These are phyloP conservation scores for Fomitopsis pinicola DNA, from an alignment of 1,284 basidiomycete genomes.

Conservation along the genomic window DNA sequence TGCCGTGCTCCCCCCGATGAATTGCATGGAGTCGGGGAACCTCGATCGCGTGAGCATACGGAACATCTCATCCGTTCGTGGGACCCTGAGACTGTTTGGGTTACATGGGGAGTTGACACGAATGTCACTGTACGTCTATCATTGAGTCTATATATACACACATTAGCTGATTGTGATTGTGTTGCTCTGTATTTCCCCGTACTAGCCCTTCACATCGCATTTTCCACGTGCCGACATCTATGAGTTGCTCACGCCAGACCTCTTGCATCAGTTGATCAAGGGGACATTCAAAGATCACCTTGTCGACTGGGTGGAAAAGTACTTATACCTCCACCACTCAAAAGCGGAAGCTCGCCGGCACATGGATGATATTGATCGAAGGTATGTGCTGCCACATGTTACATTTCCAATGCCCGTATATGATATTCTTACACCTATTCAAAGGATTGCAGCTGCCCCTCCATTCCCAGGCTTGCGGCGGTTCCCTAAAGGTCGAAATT, in stretches of 20 bases:
- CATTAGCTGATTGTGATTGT: too few relatives aligned
- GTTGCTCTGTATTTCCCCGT: too few relatives aligned
- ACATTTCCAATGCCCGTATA: background rate
- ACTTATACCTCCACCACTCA: background rate
- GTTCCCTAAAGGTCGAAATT: conserved; percentile 14
- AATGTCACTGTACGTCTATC: too few relatives aligned
- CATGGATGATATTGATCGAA: conserved; percentile 18
- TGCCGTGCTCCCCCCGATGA: background rate
- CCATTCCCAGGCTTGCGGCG: conserved; percentile 14
- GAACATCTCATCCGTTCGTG: too few relatives aligned
- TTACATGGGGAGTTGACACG: too few relatives aligned
- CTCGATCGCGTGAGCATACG: too few relatives aligned
- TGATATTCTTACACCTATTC: background rate
- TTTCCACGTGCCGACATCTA: conserved; percentile 1
- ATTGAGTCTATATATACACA: too few relatives aligned
- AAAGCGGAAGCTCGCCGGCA: background rate
- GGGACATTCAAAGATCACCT: conserved; percentile 14
- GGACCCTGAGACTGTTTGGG: too few relatives aligned
- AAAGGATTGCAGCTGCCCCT: background rate
- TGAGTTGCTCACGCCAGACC: background rate
- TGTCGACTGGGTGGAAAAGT: conserved; percentile 8
- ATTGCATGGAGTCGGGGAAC: too few relatives aligned
- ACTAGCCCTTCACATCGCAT: background rate
- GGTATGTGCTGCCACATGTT: too few relatives aligned
- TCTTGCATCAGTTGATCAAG: conserved; percentile 1